Conservation (phyloP, 2,329 filamentous ascomycete species). For the Sporothrix euskadiensis region DNA sequence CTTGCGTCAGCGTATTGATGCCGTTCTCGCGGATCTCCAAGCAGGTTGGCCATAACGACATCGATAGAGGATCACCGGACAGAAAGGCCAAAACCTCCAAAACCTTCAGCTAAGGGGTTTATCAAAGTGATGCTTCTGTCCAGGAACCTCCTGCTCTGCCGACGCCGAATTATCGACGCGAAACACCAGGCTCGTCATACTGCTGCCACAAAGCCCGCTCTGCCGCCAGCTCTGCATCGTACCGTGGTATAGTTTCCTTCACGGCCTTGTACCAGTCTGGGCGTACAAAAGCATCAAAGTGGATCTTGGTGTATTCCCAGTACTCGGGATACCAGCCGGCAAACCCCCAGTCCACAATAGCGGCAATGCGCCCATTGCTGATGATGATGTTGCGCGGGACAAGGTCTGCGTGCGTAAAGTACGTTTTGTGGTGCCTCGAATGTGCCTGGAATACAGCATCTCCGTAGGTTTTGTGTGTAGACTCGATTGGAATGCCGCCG, state of each 20-base stretch:
- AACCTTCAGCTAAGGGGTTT: neutral
- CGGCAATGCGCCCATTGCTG: slow-evolving; percentile 43
- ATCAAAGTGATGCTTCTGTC: neutral
- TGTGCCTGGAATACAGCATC: slow-evolving; percentile 17
- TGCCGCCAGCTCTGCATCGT: slow-evolving; percentile 20
- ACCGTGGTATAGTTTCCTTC: slow-evolving; percentile 8
- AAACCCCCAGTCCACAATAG: slow-evolving; percentile 51
- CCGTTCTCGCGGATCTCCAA: neutral
- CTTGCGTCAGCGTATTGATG: neutral
- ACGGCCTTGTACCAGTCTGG: slow-evolving; percentile 22
- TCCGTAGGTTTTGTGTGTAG: slow-evolving; percentile 6
- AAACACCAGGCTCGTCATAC: slow-evolving; percentile 21
- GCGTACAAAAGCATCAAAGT: slow-evolving; percentile 14
- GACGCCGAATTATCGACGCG: slow-evolving; percentile 6
- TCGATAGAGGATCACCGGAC: neutral
- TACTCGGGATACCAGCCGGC: slow-evolving; percentile 51
- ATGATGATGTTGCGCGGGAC: slow-evolving; percentile 49
- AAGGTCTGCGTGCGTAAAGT: slow-evolving; percentile 58
- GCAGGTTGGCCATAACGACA: neutral
- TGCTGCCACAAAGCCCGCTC: slow-evolving; percentile 17
- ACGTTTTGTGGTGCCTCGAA: slow-evolving; percentile 4
- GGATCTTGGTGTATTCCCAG: slow-evolving; percentile 23
- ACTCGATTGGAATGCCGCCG: neutral
- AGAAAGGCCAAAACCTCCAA: neutral
- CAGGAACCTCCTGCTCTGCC: neutral